Evolutionary conservation across 371 early-diverging fungal species (phyloP).

Genomic region (Batrachochytrium dendrobatidis): DNA sequence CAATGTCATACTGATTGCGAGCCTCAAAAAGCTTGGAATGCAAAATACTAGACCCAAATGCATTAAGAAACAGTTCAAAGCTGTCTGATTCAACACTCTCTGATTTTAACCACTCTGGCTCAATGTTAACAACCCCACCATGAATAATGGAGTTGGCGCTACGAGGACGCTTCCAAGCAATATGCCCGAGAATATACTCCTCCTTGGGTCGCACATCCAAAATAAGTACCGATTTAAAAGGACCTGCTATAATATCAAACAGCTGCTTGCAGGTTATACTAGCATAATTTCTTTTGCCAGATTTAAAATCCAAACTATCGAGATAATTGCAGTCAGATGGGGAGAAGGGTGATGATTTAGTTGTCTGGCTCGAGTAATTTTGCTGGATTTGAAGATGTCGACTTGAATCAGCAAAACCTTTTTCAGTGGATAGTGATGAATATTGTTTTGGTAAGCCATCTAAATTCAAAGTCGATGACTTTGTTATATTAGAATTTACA

Average conservation of each 20-base stretch:
- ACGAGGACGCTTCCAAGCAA: conserved; percentile 46
- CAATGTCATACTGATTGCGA: conserved; percentile 62
- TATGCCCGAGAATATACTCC: conserved; percentile 60
- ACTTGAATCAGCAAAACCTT: too few species aligned
- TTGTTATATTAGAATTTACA: too few species aligned
- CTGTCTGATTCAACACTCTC: conserved; percentile 8
- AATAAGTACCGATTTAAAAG: conserved; percentile 46
- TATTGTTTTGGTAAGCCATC: too few species aligned
- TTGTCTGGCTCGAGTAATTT: too few species aligned
- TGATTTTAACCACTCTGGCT: conserved; percentile 49
- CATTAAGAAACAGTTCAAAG: conserved; percentile 20
- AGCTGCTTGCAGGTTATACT: background rate
- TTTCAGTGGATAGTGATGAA: too few species aligned
- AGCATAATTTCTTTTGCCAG: background rate
- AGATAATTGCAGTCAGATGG: too few species aligned
- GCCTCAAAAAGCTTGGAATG: conserved; percentile 44
- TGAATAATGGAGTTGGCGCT: background rate
- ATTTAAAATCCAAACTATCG: background rate
- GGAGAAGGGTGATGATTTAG: too few species aligned
- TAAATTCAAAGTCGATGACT: too few species aligned
- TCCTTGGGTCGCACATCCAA: conserved; percentile 73
- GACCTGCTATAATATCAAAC: background rate
- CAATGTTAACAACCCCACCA: conserved; percentile 61
- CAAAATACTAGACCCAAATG: conserved; percentile 17
- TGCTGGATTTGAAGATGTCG: too few species aligned